Evolutionary conservation across 148 eudicot genomes (phyloP).

Genomic region (Rhododendron simsii): DNA sequence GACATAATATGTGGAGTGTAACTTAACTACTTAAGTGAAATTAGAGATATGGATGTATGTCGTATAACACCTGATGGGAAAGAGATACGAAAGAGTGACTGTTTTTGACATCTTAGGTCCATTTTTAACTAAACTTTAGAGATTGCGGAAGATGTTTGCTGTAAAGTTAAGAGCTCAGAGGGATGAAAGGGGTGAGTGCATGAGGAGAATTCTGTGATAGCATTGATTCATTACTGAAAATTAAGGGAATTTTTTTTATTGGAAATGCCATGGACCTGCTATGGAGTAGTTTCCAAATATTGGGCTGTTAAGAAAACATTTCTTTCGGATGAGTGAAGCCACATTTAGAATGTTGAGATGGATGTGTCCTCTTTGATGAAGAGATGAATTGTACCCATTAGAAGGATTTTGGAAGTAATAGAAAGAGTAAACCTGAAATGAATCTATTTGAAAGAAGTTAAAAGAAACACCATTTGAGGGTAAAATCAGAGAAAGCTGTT

Average conservation of each 20-base stretch:
- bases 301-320: background rate
- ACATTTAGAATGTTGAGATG: background rate
- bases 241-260: background rate
- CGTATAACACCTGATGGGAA: background rate
- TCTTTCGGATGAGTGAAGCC: background rate
- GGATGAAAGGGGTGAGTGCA: background rate
- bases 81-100: background rate
- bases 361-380: background rate
- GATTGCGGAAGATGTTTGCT: background rate
- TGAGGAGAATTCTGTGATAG: background rate
- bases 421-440: background rate
- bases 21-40: background rate
- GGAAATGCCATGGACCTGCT: background rate
- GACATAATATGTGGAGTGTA: background rate
- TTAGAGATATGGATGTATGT: background rate
- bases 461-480: background rate
- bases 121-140: background rate
- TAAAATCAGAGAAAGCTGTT: background rate
- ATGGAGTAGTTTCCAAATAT: background rate
- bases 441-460: background rate
- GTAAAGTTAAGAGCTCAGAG: background rate
- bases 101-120: background rate
- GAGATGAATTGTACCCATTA: background rate
- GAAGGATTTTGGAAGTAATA: background rate
- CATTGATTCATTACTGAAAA: background rate